Conservation (phyloP, 1,284 basidiomycete genomes). For the Malassezia sympodialis region DNA sequence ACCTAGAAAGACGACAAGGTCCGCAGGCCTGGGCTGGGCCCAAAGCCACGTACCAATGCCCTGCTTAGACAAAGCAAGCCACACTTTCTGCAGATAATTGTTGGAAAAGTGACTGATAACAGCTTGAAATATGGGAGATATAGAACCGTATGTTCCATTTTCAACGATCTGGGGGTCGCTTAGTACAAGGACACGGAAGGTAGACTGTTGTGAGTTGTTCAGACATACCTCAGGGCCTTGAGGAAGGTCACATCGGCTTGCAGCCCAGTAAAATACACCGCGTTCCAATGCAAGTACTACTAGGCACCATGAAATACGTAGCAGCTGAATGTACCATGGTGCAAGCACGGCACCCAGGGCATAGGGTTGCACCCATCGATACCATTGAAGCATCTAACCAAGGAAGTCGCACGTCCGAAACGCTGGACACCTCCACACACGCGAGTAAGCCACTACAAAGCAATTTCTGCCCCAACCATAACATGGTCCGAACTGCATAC, state of each 20-base stretch:
- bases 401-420: background rate
- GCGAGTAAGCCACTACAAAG: background rate
- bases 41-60: constrained; percentile 7
- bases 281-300: constrained; percentile 7
- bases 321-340: background rate
- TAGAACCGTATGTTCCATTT: background rate
- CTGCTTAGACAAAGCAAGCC: constrained; percentile 3
- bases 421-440: background rate
- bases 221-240: background rate
- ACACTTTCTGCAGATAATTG: constrained; percentile 9
- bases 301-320: background rate
- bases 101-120: background rate
- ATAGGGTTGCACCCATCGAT: background rate
- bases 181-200: constrained; percentile 2
- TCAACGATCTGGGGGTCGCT: constrained; percentile 11
- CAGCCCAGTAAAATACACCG: background rate
- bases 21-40: background rate
- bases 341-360: background rate
- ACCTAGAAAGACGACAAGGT: constrained; percentile 10
- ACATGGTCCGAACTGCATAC: constrained; percentile 80
- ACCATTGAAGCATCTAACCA: background rate
- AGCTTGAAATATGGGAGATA: background rate
- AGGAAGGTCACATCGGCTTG: background rate
- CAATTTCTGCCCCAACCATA: constrained; percentile 55
- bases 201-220: background rate